Base-by-base conservation (phyloP, 768 basidiomycete genomes). In the Lactarius akahatsu region DNA sequence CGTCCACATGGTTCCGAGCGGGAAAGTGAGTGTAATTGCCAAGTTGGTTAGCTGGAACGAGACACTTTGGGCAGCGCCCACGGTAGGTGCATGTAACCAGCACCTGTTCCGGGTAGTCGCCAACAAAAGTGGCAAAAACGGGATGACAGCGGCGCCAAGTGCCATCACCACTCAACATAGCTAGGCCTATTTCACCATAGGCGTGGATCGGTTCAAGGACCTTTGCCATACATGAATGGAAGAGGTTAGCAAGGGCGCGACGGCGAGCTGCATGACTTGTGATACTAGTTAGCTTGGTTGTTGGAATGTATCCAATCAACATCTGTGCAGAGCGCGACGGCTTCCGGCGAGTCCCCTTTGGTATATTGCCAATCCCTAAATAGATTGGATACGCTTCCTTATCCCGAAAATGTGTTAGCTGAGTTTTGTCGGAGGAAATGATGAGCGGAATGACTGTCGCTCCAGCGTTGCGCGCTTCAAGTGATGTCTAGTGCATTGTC, bases 371-470 rank as follows among this genome's bases (percentile, higher is more conserved):
- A 20, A 71, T 65, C 1, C 65, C 66, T 1, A 71, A 2, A 34
- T 69, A 71, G 0, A 71, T 55, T 9, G 70, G 68, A 57, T 71
- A 71, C 3, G 68, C 70, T 0, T 32, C 20, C 15, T 71, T 71
- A 32, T 50, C 52, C 0, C 58, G 16, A 28, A 71, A 71, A 1
- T 62, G 13, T 0, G 68, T 64, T 9, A 47, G 45, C 10, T 10
- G 20, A 0, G 45, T 47, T 11, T 47, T 47, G 45, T 47, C n/a
- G 4, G 45, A n/a, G 45, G 45, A 47, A 4, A 47, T 8, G 9
- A 47, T 47, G 9, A 47, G 7, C 3, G n/a, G 45, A 0, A n/a
- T 11, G 3, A 47, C 10, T 2, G 45, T 47, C 7, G n/a, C 45
- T 3, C 45, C 45, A 47, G 45, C 20, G 2, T 23, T 9, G 10